Evolutionary conservation across 139 green algal genomes (phyloP).

Genomic region (Astrephomene gubernaculifera): DNA sequence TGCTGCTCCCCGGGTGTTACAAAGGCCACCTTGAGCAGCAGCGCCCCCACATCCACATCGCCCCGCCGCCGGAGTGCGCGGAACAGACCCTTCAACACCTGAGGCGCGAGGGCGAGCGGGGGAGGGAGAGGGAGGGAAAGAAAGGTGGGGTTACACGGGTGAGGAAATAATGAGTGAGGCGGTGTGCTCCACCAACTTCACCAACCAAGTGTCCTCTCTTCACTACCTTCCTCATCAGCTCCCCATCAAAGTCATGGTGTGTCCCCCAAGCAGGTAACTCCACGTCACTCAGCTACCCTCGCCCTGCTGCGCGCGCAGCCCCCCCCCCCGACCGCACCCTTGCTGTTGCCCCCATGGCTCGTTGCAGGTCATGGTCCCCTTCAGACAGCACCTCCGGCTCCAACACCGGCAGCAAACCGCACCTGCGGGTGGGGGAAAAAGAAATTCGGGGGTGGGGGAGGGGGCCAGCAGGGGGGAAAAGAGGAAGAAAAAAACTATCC

Average conservation of each 20-base stretch:
- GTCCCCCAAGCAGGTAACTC: too few relatives aligned
- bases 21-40: slow-evolving; percentile 93
- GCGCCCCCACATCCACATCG: slow-evolving; percentile 6
- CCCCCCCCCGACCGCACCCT: background rate
- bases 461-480: background rate
- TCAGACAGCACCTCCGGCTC: slow-evolving; percentile 92
- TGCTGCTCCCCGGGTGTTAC: slow-evolving; percentile 90
- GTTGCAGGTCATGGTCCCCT: slow-evolving; percentile 69
- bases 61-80: background rate
- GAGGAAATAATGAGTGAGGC: background rate
- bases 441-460: background rate
- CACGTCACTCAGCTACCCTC: background rate
- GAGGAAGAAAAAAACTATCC: too few relatives aligned
- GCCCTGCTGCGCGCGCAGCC: background rate
- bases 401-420: slow-evolving; percentile 94
- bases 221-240: too few relatives aligned
- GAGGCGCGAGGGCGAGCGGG: background rate
- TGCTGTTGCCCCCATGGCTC: background rate
- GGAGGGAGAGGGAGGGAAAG: background rate
- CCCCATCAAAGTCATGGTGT: too few relatives aligned
- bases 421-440: background rate
- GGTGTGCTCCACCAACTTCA: background rate
- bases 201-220: too few relatives aligned
- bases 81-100: slow-evolving; percentile 30
- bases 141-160: background rate